These are phyloP conservation scores for Penicillium sclerotigenum DNA, from an alignment of 2,329 filamentous ascomycete species.

Conservation along the genomic window DNA sequence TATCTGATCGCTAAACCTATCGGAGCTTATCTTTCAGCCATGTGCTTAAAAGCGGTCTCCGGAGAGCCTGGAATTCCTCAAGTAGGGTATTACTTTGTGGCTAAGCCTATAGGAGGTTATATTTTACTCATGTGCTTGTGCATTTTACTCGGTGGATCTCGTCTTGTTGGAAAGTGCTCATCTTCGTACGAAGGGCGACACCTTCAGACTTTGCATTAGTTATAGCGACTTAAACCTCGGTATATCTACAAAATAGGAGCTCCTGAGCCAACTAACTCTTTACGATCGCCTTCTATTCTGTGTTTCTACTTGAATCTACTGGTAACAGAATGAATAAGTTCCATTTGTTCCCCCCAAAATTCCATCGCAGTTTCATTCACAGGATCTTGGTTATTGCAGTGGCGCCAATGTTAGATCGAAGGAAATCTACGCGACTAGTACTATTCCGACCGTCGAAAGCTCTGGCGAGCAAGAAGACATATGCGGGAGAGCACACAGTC, in stretches of 20 bases:
- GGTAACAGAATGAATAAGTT: slow-evolving; percentile 19
- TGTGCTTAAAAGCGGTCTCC: background rate
- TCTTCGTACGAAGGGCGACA: slow-evolving; percentile 16
- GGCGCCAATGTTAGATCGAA: slow-evolving; percentile 35
- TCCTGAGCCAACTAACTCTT: background rate
- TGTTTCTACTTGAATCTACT: background rate
- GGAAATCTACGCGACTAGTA: slow-evolving; percentile 42
- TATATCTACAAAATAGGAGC: background rate
- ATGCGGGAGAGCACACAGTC: slow-evolving; percentile 33
- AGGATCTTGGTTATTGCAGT: slow-evolving; percentile 36
- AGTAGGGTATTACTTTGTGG: background rate
- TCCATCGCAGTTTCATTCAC: too few species aligned
- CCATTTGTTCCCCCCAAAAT: too few species aligned
- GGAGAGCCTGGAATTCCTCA: background rate
- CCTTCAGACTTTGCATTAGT: background rate
- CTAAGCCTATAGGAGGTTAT: background rate
- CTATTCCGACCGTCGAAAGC: slow-evolving; percentile 40
- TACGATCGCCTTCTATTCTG: background rate
- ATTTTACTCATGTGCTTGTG: background rate
- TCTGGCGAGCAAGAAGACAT: slow-evolving; percentile 45
- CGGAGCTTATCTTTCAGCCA: background rate
- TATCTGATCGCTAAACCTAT: too few species aligned
- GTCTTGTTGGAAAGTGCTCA: background rate
- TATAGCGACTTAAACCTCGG: background rate
- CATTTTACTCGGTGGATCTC: too few species aligned